Conservation (phyloP, 2,329 filamentous ascomycete species). For the Alternaria brassicae region DNA sequence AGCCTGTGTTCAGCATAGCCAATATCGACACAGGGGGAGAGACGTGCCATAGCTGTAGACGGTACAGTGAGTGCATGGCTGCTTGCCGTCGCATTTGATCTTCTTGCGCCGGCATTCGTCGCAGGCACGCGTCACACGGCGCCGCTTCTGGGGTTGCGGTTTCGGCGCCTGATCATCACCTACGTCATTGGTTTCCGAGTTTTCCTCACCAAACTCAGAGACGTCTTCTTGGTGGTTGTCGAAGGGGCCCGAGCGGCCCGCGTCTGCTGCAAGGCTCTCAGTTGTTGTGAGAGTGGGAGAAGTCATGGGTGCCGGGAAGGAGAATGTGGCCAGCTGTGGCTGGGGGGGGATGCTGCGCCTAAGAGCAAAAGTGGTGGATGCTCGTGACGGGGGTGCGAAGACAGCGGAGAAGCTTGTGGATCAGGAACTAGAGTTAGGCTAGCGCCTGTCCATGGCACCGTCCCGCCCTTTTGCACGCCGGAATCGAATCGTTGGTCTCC, state of each 20-base stretch:
- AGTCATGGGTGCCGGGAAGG: constrained; percentile 45
- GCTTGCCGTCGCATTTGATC: constrained; percentile 63
- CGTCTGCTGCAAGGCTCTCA: constrained; percentile 41
- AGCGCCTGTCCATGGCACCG: constrained; percentile 38
- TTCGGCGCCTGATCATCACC: constrained; percentile 44
- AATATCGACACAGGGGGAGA: not conserved
- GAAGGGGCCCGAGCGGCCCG: constrained; percentile 35
- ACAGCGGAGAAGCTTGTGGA: constrained; percentile 37
- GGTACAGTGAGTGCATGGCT: constrained; percentile 83
- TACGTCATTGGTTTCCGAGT: constrained; percentile 44
- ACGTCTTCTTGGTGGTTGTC: constrained; percentile 41
- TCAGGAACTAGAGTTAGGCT: constrained; percentile 43
- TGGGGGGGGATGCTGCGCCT: constrained; percentile 40
- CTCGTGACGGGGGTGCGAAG: constrained; percentile 34
- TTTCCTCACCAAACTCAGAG: constrained; percentile 41
- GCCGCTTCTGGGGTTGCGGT: constrained; percentile 51
- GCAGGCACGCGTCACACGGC: constrained; percentile 55
- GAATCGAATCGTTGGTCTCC: constrained; percentile 35
- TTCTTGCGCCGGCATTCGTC: constrained; percentile 57
- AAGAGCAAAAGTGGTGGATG: constrained; percentile 40
- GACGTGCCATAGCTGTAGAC: constrained; percentile 92
- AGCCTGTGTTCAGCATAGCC: constrained; percentile 16
- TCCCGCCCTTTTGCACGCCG: constrained; percentile 40
- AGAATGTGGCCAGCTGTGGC: constrained; percentile 37
- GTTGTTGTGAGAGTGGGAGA: constrained; percentile 42